Evolutionary conservation across 2,329 filamentous ascomycete genomes (phyloP), one percentile per base, ranked within the genome.

Genomic region (Talaromyces funiculosus): DNA sequence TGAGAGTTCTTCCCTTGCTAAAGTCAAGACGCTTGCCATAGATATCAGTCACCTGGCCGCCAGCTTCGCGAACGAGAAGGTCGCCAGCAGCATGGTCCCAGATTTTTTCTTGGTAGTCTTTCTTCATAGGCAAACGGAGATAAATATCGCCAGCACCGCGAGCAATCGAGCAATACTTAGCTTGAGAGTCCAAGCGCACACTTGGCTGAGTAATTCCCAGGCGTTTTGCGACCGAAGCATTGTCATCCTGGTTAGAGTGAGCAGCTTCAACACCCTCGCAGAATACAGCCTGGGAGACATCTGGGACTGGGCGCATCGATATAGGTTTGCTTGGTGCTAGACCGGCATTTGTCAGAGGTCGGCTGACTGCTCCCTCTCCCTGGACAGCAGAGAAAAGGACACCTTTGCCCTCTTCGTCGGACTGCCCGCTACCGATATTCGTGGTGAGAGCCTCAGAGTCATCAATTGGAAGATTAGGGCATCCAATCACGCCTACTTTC

Each of bases 1-100:
- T 86, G 68, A 99, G 80, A 40, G 92, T 97, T 72, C 94, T 83
- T 54, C 94, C 94, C 60, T 87, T 84, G 69, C 86, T 85, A 75
- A 99, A 99, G 75, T 99, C 89, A 61, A 99, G 81, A 63, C 86
- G 82, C 72, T 90, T 90, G 68, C 95, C 94, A 63, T 88, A 82
- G 42, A 92, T 88, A 76, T 99, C 95, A 1, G 92, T 95, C 58
- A 99, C 93, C 70, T 89, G 81, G 53, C 94, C 95, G 56, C 94
- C 94, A 2, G 94, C 92, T 78, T 99, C 95, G 61, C 92, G 84
- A 42, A 97, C 94, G 66, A 99, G 92, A 62, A 99, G 78, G 69
- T 96, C 92, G 42, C 94, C 94, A 12, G 93, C 94, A 18, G 94
- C 94, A 75, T 99, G 94, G 73, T 99, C 94, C 94, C 94, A 99